Percentiles rank a stretch among this genome's conserved stretches.
phyloP scores from a whole-genome alignment of 208 protist genomes.

The Trichomonas tenax region DNA sequence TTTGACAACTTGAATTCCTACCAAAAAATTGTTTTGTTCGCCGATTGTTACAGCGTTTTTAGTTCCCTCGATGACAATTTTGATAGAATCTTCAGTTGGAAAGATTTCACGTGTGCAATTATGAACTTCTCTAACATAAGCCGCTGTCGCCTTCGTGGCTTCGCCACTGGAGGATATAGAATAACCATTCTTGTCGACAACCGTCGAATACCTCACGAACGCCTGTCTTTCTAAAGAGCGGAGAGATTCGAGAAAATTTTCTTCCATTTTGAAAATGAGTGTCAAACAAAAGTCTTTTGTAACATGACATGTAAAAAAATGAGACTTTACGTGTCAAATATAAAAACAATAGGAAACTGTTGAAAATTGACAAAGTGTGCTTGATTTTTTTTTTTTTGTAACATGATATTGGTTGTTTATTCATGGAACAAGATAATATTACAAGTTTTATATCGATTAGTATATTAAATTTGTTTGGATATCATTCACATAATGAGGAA shows the following conservation, averaged over 20 bases:
- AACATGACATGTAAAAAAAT: no score
- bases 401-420: no score
- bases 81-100: background rate
- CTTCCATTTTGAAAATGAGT: no score
- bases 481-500: no score
- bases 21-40: background rate
- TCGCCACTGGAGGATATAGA: background rate
- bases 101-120: background rate
- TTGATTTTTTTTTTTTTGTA: no score
- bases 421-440: no score
- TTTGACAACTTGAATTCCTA: background rate
- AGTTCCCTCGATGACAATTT: background rate
- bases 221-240: conserved; percentile 5
- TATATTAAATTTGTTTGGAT: no score
- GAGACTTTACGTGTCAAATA: no score
- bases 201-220: background rate
- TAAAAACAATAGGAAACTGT: no score
- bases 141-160: background rate
- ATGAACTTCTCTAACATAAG: background rate
- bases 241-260: background rate
- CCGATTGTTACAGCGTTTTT: background rate
- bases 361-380: no score
- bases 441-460: no score
- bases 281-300: no score
- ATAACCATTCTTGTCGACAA: conserved; percentile 1